Evolutionary conservation across 179 eudicot species (phyloP).

Genomic region (Monotropa hypopitys): DNA sequence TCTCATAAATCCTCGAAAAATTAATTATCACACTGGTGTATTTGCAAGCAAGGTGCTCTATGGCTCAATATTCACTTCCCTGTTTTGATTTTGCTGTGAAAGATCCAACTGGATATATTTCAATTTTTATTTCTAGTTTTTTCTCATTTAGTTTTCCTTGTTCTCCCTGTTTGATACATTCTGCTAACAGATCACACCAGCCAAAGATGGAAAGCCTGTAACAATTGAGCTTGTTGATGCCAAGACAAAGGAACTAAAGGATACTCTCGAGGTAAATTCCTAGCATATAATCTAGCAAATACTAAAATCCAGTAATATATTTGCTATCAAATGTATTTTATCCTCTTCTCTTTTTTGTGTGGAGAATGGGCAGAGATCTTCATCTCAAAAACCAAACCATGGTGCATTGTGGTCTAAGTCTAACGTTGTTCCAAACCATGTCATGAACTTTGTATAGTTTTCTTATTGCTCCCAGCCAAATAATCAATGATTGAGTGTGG

Average conservation of each 20-base stretch:
- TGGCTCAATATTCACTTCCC: neutral
- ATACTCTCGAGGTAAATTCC: constrained; percentile 60
- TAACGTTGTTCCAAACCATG: neutral
- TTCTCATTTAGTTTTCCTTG: constrained; percentile 2
- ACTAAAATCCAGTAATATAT: neutral
- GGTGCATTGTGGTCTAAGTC: neutral
- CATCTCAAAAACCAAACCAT: neutral
- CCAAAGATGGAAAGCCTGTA: constrained; percentile 96
- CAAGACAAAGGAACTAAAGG: constrained; percentile 85
- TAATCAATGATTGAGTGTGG: neutral
- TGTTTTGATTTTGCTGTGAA: neutral
- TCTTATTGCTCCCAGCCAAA: neutral
- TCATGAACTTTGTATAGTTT: neutral
- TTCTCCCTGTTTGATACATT: neutral
- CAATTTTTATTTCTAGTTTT: neutral
- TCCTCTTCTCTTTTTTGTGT: neutral
- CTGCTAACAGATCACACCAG: constrained; percentile 77
- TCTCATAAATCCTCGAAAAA: constrained; percentile 87
- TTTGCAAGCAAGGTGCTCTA: constrained; percentile 86
- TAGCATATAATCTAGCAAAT: neutral
- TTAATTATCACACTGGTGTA: constrained; percentile 92
- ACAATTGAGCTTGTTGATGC: constrained; percentile 93
- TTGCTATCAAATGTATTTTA: neutral
- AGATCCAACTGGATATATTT: neutral
- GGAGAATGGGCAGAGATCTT: neutral